Percentiles rank a stretch among this genome's conserved stretches.
phyloP scores from a whole-genome alignment of 306 rosid genomes.

The Prinsepia uniflora region DNA sequence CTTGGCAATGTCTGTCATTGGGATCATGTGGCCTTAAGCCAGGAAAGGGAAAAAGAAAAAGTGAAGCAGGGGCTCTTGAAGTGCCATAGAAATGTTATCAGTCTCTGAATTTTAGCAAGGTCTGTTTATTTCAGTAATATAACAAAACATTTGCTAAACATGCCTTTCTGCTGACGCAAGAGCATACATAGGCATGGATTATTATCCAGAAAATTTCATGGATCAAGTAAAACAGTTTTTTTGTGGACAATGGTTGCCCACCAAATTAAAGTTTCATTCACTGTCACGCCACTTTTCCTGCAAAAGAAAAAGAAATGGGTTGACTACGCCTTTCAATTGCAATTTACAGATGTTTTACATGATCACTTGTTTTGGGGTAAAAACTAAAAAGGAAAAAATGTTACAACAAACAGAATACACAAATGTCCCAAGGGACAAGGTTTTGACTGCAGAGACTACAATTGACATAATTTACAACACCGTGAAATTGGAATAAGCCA shows the following conservation, averaged over 20 bases:
- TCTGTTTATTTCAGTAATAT: neutral
- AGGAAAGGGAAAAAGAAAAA: constrained; percentile 31
- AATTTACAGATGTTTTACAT: no score
- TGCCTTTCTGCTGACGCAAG: constrained; percentile 1
- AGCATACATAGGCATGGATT: neutral
- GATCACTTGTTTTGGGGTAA: neutral
- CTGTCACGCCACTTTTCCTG: no score
- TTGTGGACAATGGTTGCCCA: no score
- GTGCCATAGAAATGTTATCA: neutral
- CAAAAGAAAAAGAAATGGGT: no score
- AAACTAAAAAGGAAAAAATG: neutral
- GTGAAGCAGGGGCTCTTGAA: constrained; percentile 15
- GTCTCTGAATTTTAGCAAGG: neutral
- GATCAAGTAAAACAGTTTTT: no score
- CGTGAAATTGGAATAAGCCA: neutral
- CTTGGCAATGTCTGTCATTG: constrained; percentile 33
- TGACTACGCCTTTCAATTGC: no score
- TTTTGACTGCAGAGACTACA: neutral
- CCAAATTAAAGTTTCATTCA: no score
- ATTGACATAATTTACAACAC: constrained; percentile 19
- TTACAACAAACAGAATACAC: constrained; percentile 16
- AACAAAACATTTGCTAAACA: neutral
- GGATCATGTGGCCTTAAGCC: constrained; percentile 31
- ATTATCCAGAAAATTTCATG: neutral
- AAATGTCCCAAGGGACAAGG: neutral